Base-by-base conservation (phyloP, 169 alveolate species). In the Sarcocystis neurona region DNA sequence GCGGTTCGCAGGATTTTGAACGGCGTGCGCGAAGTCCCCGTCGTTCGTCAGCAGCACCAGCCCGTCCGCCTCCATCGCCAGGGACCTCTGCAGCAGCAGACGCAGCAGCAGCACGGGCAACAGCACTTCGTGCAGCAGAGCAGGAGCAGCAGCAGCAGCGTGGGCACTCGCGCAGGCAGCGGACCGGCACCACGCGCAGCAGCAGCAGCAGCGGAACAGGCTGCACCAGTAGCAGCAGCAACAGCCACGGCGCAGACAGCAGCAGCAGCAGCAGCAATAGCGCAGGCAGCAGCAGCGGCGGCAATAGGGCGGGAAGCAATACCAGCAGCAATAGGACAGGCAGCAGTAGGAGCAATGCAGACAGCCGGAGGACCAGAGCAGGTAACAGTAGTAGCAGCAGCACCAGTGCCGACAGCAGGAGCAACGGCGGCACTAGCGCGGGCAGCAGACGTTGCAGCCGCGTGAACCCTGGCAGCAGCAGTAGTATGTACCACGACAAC, bases 41-140 rank as follows among this genome's bases (percentile, higher is more conserved):
- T 86, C 90, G 85, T 86, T 86, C 2, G 90, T 86, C 32, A 86
- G 86, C 5, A 86, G 90, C 44, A 86, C 90, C 53, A 86, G 82
- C 10, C 90, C 90, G 56, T 86, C 90, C 32, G 90, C 90, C 1
- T 86, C 85, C 27, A 75, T 30, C 4, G 90, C 86, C 75, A 86
- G 85, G 5, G 46, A 44, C 32, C 79, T 70, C 90, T 86, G 79
- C 20, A 5, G 68, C 46, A 43, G n/a, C 12, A 30, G 39, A 48
- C 6, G 48, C 48, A n/a, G 39, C 46, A 27, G 53, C 82, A 68
- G n/a, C 12, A 2, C 47, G 15, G 79, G 43, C 15, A 68, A 2
- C 30, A 58, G 23, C 18, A 32, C 4, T 4, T 58, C 39, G 2
- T 10, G 4, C n/a, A 58, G 2, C 2, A 2, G 18, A 2, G 23